A percentile compares a stretch with the other conserved stretches of the same genome.
Conservation (phyloP, 2,329 filamentous ascomycete species). For the Apiospora kogelbergensis region DNA sequence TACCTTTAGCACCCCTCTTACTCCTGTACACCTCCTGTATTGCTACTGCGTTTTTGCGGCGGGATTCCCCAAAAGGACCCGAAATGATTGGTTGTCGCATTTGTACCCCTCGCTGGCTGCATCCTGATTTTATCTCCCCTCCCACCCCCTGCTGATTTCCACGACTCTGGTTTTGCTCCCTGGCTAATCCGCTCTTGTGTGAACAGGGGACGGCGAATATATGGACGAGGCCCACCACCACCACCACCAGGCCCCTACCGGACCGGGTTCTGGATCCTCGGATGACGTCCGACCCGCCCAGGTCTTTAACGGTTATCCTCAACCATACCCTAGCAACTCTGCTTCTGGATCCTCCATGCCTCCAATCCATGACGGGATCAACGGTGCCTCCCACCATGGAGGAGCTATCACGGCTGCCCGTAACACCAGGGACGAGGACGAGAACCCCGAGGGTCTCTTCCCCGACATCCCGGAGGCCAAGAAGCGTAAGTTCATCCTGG, state of each 20-base stretch:
- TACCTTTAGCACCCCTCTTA: conserved; percentile 34
- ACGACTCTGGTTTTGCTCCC: conserved; percentile 11
- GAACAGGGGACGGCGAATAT: conserved; percentile 62
- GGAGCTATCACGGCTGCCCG: conserved; percentile 29
- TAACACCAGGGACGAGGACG: conserved; percentile 44
- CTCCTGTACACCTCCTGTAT: conserved; percentile 25
- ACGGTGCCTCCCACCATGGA: conserved; percentile 35
- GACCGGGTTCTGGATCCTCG: conserved; percentile 43
- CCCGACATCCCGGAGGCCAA: conserved; percentile 86
- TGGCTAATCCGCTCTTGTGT: conserved; percentile 32
- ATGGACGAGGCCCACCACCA: conserved; percentile 66
- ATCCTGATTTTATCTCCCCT: not conserved
- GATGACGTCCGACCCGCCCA: conserved; percentile 57
- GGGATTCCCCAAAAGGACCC: conserved; percentile 28
- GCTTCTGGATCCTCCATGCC: conserved; percentile 38
- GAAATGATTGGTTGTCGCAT: conserved; percentile 4
- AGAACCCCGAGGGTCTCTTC: conserved; percentile 72
- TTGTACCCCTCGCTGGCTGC: conserved; percentile 1
- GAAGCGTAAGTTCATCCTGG: conserved; percentile 93
- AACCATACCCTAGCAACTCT: conserved; percentile 37
- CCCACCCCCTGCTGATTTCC: not conserved
- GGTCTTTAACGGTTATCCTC: conserved; percentile 34
- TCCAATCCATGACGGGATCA: conserved; percentile 38
- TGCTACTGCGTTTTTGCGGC: conserved; percentile 26
- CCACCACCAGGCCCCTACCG: conserved; percentile 61